Conservation (phyloP, 352 stramenopile species). For the Elongisporangium anandrum region DNA sequence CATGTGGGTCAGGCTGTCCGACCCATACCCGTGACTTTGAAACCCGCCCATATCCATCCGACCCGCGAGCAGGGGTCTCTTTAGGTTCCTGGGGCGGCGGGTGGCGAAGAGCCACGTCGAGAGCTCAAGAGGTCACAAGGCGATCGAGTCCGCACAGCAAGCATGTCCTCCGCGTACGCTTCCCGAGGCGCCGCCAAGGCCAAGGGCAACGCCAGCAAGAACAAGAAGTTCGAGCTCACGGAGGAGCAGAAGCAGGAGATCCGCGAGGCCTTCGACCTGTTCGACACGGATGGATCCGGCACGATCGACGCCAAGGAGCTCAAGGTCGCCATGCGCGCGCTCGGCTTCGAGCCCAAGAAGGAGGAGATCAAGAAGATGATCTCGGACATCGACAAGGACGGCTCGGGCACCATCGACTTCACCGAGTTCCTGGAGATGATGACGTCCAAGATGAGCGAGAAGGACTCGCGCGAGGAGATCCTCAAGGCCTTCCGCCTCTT, state of each 20-base stretch:
- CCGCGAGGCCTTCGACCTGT: slow-evolving; percentile 95
- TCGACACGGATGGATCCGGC: slow-evolving; percentile 94
- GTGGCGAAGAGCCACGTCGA: background rate
- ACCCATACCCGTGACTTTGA: background rate
- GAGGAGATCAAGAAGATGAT: slow-evolving; percentile 98
- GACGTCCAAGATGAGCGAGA: slow-evolving; percentile 96
- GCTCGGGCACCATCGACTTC: slow-evolving; percentile 94
- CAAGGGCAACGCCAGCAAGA: slow-evolving; percentile 67
- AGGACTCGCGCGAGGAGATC: slow-evolving; percentile 95
- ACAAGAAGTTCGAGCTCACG: slow-evolving; percentile 86
- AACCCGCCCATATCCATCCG: background rate
- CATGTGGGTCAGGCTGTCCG: background rate
- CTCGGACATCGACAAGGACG: slow-evolving; percentile 95
- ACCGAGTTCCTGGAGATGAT: slow-evolving; percentile 98
- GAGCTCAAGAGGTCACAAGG: background rate
- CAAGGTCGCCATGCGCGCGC: slow-evolving; percentile 94
- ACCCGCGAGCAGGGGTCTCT: background rate
- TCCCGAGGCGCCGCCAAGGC: slow-evolving; percentile 58
- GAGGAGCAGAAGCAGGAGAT: slow-evolving; percentile 96
- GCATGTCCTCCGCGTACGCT: slow-evolving; percentile 67
- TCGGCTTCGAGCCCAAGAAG: slow-evolving; percentile 97
- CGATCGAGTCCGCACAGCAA: background rate
- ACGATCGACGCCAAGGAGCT: slow-evolving; percentile 95
- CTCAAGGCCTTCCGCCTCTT: slow-evolving; percentile 98
- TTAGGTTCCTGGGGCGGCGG: background rate